Evolutionary conservation across 140 eudicot species (phyloP).

Genomic region (Anethum foeniculum): DNA sequence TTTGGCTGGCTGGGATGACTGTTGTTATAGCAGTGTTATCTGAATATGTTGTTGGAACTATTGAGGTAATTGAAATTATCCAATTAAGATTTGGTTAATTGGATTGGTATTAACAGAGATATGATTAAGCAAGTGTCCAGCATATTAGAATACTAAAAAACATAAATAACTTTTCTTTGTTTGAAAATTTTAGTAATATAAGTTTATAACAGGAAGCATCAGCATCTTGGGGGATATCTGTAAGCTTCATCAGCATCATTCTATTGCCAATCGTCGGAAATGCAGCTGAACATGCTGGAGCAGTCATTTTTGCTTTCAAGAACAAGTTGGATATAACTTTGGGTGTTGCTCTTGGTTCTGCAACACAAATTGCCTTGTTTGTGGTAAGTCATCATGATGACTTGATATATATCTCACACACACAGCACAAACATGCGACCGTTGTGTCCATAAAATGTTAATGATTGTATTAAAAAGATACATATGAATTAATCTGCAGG

Average conservation of each 20-base stretch:
- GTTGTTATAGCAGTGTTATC: constrained; percentile 57
- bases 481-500: constrained; percentile 21
- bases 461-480: background rate
- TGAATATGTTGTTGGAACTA: constrained; percentile 69
- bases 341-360: constrained; percentile 96
- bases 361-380: constrained; percentile 84
- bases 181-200: background rate
- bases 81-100: background rate
- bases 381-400: constrained; percentile 50
- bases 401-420: background rate
- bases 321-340: constrained; percentile 84
- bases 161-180: background rate
- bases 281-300: constrained; percentile 98
- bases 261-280: constrained; percentile 87
- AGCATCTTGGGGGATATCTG: constrained; percentile 77
- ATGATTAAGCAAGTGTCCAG: background rate
- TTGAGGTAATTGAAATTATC: constrained; percentile 24
- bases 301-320: constrained; percentile 81
- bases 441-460: background rate
- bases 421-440: background rate
- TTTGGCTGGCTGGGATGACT: constrained; percentile 63
- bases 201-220: constrained; percentile 51
- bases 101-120: background rate
- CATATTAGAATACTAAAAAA: background rate
- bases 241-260: constrained; percentile 79